Evolutionary conservation across 192 early-diverging fungal genomes (phyloP).

Genomic region (Paraglomus brasilianum): DNA sequence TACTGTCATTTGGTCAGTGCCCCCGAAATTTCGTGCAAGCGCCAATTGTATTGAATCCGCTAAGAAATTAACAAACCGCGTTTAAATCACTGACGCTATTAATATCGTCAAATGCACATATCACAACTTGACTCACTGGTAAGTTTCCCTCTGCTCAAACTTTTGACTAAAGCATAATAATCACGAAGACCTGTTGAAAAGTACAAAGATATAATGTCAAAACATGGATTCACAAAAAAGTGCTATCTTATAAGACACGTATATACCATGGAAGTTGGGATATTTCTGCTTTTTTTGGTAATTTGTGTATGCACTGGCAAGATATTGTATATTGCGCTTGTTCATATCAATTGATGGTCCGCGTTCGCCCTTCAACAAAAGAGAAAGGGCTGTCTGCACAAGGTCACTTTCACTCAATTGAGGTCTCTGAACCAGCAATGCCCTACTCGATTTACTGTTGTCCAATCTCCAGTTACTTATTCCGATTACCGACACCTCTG

Average conservation of each 20-base stretch:
- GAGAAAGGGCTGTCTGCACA: constrained; percentile 2
- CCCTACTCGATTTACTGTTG: constrained; percentile 28
- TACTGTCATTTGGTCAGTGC: constrained; percentile 9
- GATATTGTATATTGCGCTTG: background rate
- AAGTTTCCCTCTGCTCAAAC: background rate
- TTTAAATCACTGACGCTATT: too few species aligned
- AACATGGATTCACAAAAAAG: too few species aligned
- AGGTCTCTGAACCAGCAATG: constrained; percentile 32
- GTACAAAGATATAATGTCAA: background rate
- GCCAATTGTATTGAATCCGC: constrained; percentile 17
- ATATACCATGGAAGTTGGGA: constrained; percentile 26
- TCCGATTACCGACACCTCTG: constrained; percentile 26
- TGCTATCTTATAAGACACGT: too few species aligned
- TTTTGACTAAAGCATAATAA: constrained; percentile 30
- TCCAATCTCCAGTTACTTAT: constrained; percentile 34
- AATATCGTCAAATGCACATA: background rate
- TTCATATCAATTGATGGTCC: too few species aligned
- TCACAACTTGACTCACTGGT: background rate
- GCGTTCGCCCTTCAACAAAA: background rate
- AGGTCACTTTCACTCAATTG: constrained; percentile 26
- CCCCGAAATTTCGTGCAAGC: constrained; percentile 29
- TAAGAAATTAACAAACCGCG: background rate
- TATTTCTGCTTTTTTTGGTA: constrained; percentile 28
- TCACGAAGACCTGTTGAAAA: constrained; percentile 13
- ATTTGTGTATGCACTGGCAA: constrained; percentile 19